phyloP scores from a whole-genome alignment of 75 land plant species.

The Pinus albicaulis region DNA sequence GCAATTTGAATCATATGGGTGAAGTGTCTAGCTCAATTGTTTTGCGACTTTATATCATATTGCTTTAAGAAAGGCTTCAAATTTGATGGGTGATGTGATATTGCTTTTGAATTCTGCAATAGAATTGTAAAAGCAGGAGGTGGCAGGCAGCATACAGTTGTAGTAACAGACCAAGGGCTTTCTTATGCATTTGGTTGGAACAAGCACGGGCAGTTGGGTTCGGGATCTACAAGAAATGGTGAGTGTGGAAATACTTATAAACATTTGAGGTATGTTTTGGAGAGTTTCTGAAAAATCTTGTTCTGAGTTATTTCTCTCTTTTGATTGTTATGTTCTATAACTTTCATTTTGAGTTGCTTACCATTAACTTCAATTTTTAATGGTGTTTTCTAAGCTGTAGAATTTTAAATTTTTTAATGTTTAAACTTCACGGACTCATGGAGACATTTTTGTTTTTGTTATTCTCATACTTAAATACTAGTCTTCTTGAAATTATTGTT shows the following conservation, averaged over 20 bases:
- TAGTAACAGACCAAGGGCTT: slow-evolving; percentile 66
- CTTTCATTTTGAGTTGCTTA: not conserved
- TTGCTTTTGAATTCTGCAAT: slow-evolving; percentile 39
- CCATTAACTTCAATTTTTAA: too few relatives aligned
- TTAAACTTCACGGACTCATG: not conserved
- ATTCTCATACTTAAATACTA: too few relatives aligned
- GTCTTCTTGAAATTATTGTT: too few relatives aligned
- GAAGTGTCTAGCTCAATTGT: not conserved
- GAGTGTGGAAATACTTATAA: not conserved
- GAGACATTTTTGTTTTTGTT: too few relatives aligned
- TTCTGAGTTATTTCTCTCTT: not conserved
- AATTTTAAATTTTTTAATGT: too few relatives aligned
- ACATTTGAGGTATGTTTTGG: not conserved
- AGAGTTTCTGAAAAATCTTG: not conserved
- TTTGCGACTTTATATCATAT: not conserved
- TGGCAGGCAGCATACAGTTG: slow-evolving; percentile 86
- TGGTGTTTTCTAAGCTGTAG: too few relatives aligned
- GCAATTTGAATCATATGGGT: not conserved
- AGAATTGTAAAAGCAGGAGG: slow-evolving; percentile 79
- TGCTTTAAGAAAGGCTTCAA: not conserved
- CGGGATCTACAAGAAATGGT: slow-evolving; percentile 68
- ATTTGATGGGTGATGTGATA: not conserved
- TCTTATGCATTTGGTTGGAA: slow-evolving; percentile 92
- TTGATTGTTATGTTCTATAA: not conserved
- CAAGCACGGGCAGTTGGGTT: slow-evolving; percentile 96